Evolutionary conservation across 2,329 filamentous ascomycete species (phyloP).

Genomic region (Colletotrichum agaves): DNA sequence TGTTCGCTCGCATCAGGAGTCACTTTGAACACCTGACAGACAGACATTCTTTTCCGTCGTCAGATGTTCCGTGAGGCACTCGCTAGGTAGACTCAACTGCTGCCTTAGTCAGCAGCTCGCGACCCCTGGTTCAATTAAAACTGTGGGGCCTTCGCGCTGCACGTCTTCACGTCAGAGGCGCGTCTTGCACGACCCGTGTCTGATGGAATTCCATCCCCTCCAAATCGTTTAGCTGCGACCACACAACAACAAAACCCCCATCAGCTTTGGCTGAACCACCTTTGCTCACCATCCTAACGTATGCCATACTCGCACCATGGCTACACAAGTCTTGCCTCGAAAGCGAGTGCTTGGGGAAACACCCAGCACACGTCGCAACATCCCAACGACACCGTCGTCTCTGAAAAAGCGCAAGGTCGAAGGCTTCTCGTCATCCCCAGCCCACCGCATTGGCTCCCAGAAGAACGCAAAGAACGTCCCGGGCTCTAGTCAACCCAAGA

Average conservation of each 20-base stretch:
- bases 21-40: no score
- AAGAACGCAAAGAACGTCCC: slow-evolving; percentile 70
- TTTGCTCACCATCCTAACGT: neutral
- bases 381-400: slow-evolving; percentile 64
- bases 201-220: slow-evolving; percentile 23
- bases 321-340: slow-evolving; percentile 67
- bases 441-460: slow-evolving; percentile 70
- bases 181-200: slow-evolving; percentile 41
- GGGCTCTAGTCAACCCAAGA: slow-evolving; percentile 84
- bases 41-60: neutral
- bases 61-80: neutral
- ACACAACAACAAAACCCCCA: slow-evolving; percentile 19
- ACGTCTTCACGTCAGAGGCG: slow-evolving; percentile 50
- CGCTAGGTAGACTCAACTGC: neutral
- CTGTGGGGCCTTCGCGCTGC: slow-evolving; percentile 50
- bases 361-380: slow-evolving; percentile 71
- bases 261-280: slow-evolving; percentile 19
- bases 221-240: slow-evolving; percentile 25
- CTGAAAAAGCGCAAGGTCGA: slow-evolving; percentile 90
- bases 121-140: slow-evolving; percentile 35
- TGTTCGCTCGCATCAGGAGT: no score
- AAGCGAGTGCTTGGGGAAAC: slow-evolving; percentile 79
- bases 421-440: slow-evolving; percentile 63
- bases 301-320: slow-evolving; percentile 50
- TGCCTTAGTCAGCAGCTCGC: slow-evolving; percentile 18